Evolutionary conservation across 345 rosid species (phyloP).

Genomic region (Gossypium longicalyx): DNA sequence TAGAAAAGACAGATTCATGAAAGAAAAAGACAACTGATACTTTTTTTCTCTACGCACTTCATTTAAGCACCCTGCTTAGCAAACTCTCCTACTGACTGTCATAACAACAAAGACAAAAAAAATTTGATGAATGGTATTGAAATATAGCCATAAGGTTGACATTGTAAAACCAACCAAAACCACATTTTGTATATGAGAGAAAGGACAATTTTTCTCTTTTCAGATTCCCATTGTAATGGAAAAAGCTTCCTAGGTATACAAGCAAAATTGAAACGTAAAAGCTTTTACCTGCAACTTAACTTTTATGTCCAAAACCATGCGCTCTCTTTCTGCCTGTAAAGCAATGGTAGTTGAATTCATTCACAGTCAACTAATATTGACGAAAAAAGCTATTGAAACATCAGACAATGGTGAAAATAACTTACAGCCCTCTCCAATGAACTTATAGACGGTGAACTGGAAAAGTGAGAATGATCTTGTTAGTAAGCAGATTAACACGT

Average conservation of each 20-base stretch:
- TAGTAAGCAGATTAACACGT: slow-evolving; percentile 6
- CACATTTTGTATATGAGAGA: not conserved
- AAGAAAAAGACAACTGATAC: not conserved
- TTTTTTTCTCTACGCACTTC: not conserved
- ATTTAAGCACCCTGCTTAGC: not conserved
- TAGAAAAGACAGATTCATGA: not conserved
- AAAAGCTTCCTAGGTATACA: not conserved
- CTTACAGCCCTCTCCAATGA: slow-evolving; percentile 98
- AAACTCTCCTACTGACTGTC: not conserved
- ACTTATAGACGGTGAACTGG: slow-evolving; percentile 79
- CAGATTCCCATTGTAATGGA: not conserved
- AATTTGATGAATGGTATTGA: not conserved
- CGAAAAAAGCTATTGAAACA: slow-evolving; percentile 7
- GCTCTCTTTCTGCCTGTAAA: slow-evolving; percentile 88
- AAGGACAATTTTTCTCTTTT: not conserved
- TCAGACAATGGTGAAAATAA: slow-evolving; percentile 29
- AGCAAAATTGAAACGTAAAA: slow-evolving; percentile 10
- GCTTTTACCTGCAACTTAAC: slow-evolving; percentile 86
- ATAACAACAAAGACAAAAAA: not conserved
- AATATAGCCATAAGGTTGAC: slow-evolving; percentile 5
- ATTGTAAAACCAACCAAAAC: slow-evolving; percentile 12
- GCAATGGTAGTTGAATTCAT: slow-evolving; percentile 7
- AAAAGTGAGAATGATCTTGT: slow-evolving; percentile 17
- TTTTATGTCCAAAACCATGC: slow-evolving; percentile 97
- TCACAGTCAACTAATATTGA: slow-evolving; percentile 15